phyloP scores from a whole-genome alignment of 2,329 filamentous ascomycete species.

The Gnomoniopsis sp. region DNA sequence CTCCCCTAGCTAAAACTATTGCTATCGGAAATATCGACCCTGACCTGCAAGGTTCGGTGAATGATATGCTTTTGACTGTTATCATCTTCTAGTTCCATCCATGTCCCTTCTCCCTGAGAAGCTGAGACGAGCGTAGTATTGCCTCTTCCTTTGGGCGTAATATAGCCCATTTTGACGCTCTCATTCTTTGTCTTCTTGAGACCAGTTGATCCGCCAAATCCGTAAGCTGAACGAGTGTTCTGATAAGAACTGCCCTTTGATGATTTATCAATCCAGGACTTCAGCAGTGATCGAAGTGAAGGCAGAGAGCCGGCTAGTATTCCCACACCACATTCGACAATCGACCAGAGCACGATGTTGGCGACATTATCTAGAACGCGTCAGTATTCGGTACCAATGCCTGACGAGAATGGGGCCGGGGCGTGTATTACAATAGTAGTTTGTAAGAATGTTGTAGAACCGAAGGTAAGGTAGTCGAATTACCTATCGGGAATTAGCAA shows the following conservation, averaged over 20 bases:
- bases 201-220: background rate
- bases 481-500: background rate
- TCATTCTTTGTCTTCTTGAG: background rate
- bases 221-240: background rate
- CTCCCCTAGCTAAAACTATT: background rate
- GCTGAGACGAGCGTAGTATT: slow-evolving; percentile 5
- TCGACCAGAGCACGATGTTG: slow-evolving; percentile 11
- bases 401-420: too few species aligned
- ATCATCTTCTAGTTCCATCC: slow-evolving; percentile 4
- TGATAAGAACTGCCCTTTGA: background rate
- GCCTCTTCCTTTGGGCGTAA: background rate
- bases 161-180: slow-evolving; percentile 8
- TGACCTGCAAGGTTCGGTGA: background rate
- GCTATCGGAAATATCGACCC: slow-evolving; percentile 2
- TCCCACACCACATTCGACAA: slow-evolving; percentile 7
- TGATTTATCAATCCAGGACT: slow-evolving; percentile 9
- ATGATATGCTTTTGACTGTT: slow-evolving; percentile 8
- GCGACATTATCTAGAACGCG: background rate
- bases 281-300: slow-evolving; percentile 6
- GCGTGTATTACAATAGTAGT: slow-evolving; percentile 1
- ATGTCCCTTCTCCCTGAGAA: background rate
- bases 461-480: slow-evolving; percentile 3
- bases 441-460: background rate
- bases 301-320: slow-evolving; percentile 7
- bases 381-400: background rate